Evolutionary conservation across 768 basidiomycete species (phyloP).

Genomic region (Stropharia rugosoannulata): DNA sequence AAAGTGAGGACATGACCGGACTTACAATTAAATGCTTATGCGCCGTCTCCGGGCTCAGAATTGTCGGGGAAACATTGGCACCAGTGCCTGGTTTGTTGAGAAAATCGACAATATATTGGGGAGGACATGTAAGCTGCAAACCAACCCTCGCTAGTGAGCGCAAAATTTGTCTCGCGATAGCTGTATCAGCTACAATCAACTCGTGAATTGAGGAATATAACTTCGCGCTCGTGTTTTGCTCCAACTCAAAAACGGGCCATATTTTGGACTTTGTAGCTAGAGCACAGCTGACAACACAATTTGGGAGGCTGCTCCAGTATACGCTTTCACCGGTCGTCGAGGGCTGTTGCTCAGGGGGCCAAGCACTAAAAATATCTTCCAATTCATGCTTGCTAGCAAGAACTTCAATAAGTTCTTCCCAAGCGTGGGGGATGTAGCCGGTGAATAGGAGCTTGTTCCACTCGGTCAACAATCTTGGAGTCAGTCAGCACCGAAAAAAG

Average conservation of each 20-base stretch:
- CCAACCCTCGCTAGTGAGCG: slow-evolving; percentile 30
- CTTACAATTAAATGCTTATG: slow-evolving; percentile 30
- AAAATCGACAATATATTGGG: slow-evolving; percentile 30
- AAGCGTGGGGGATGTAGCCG: slow-evolving; percentile 42
- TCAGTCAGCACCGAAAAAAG: neutral
- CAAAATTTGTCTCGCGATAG: slow-evolving; percentile 20
- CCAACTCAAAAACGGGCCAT: slow-evolving; percentile 32
- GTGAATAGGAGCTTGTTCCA: slow-evolving; percentile 51
- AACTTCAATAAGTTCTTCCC: slow-evolving; percentile 33
- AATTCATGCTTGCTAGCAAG: slow-evolving; percentile 22
- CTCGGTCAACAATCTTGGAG: slow-evolving; percentile 37
- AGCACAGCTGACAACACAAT: slow-evolving; percentile 26
- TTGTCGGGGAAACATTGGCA: slow-evolving; percentile 1
- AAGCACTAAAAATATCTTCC: slow-evolving; percentile 33
- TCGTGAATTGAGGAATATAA: slow-evolving; percentile 14
- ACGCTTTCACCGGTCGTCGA: slow-evolving; percentile 36
- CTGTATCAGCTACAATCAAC: slow-evolving; percentile 25
- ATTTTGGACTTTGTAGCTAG: slow-evolving; percentile 23
- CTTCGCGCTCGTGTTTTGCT: neutral
- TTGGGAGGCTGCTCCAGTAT: slow-evolving; percentile 37
- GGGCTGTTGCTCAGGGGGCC: slow-evolving; percentile 34
- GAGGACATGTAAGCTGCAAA: slow-evolving; percentile 34
- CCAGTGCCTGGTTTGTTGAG: slow-evolving; percentile 15
- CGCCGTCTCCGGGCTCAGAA: slow-evolving; percentile 28
- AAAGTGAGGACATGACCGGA: neutral